These are phyloP conservation scores for Deinandra increscens DNA, from an alignment of 129 eudicot species.

Conservation along the genomic window DNA sequence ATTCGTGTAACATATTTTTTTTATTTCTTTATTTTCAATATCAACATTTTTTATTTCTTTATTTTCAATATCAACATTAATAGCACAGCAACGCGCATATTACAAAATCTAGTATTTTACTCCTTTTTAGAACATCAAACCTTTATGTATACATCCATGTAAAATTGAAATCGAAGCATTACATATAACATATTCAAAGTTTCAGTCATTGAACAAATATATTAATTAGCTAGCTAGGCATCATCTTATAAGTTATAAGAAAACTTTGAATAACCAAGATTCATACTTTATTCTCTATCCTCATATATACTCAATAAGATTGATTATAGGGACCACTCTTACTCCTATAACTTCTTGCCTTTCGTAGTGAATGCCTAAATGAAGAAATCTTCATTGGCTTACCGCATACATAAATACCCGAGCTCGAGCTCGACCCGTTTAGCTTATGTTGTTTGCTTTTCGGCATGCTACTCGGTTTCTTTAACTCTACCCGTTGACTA, in stretches of 20 bases:
- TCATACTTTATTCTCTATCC: not conserved
- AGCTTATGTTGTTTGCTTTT: conserved; percentile 25
- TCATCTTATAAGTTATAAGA: not conserved
- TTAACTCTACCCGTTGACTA: conserved; percentile 2
- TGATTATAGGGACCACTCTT: conserved; percentile 37
- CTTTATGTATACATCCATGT: no score
- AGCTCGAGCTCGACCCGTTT: conserved; percentile 33
- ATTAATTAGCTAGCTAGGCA: not conserved
- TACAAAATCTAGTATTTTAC: no score
- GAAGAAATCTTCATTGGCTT: conserved; percentile 52
- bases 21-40: no score
- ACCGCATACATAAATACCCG: conserved; percentile 34
- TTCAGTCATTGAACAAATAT: no score
- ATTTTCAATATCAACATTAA: no score
- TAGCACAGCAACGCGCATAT: no score
- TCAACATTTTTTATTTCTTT: no score
- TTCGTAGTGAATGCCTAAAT: conserved; percentile 40
- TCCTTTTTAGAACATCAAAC: no score
- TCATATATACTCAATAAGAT: conserved; percentile 19
- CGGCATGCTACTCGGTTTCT: conserved; percentile 17
- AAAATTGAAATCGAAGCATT: no score
- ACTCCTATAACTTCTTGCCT: conserved; percentile 42
- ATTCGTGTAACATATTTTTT: no score
- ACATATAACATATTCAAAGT: no score
- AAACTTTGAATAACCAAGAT: not conserved